These are phyloP conservation scores for Plasmodium billcollinsi DNA, from an alignment of 169 alveolate genomes.

Conservation along the genomic window DNA sequence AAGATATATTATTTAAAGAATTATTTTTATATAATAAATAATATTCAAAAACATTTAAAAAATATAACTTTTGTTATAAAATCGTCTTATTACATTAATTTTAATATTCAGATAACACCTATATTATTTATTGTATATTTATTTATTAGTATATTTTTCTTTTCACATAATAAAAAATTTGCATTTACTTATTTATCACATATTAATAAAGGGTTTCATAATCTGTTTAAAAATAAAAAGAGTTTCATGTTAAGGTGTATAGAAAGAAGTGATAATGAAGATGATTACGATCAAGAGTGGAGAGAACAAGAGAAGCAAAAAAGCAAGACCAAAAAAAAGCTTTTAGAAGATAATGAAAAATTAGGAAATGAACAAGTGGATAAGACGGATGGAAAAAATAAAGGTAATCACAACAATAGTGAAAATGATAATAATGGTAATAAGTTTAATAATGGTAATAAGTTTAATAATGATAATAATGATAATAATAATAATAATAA, in stretches of 20 bases:
- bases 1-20: slow-evolving; percentile 32
- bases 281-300: not conserved
- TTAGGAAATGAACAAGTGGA: not conserved
- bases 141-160: slow-evolving; percentile 67
- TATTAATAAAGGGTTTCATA: slow-evolving; percentile 49
- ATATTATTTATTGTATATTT: slow-evolving; percentile 53
- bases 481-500: no score
- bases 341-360: not conserved
- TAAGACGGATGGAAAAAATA: not conserved
- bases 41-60: slow-evolving; percentile 49
- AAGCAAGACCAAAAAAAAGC: not conserved
- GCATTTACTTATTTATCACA: slow-evolving; percentile 40
- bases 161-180: slow-evolving; percentile 66
- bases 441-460: not conserved
- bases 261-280: not conserved
- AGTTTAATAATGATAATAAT: not conserved
- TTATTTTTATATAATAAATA: slow-evolving; percentile 63
- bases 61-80: slow-evolving; percentile 31
- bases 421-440: not conserved
- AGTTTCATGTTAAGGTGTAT: not conserved
- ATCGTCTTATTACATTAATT: slow-evolving; percentile 69
- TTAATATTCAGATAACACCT: slow-evolving; percentile 67
- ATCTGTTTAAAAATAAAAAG: slow-evolving; percentile 23
- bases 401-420: not conserved
- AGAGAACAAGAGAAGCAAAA: not conserved